Percentiles rank a stretch among this genome's conserved stretches.
Conservation (phyloP, 129 eudicot genomes). For the Artemisia annua region DNA sequence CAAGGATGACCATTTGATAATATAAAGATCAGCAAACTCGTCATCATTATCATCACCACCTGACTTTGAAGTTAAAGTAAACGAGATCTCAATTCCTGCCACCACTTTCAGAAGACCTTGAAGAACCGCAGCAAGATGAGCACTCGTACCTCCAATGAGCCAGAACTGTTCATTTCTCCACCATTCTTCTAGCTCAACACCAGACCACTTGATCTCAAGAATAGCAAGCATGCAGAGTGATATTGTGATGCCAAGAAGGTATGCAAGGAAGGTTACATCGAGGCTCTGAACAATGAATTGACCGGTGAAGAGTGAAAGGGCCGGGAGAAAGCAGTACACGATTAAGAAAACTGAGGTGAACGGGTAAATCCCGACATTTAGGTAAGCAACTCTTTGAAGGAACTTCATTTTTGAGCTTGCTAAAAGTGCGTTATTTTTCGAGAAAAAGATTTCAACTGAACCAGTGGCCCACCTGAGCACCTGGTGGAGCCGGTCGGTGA, state of each 20-base stretch:
- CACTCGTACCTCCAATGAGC: constrained; percentile 74
- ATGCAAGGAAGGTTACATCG: constrained; percentile 49
- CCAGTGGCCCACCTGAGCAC: constrained; percentile 79
- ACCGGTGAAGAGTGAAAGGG: constrained; percentile 58
- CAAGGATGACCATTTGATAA: constrained; percentile 59
- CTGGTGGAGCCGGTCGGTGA: constrained; percentile 65
- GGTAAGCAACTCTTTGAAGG: constrained; percentile 56
- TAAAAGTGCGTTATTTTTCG: constrained; percentile 55
- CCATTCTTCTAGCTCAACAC: constrained; percentile 62
- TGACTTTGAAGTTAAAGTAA: constrained; percentile 61
- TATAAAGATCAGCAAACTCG: constrained; percentile 55
- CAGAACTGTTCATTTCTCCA: constrained; percentile 74
- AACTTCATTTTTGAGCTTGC: constrained; percentile 63
- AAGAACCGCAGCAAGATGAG: constrained; percentile 70
- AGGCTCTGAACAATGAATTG: constrained; percentile 63
- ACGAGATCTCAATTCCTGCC: constrained; percentile 66
- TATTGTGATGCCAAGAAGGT: constrained; percentile 51
- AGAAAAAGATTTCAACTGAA: constrained; percentile 67
- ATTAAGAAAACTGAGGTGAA: constrained; percentile 65
- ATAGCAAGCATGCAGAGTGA: constrained; percentile 56
- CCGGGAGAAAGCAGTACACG: constrained; percentile 65
- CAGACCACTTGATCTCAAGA: constrained; percentile 66
- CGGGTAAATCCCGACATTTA: constrained; percentile 67
- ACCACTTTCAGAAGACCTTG: constrained; percentile 61
- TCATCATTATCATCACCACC: constrained; percentile 57